Evolutionary conservation across 2,329 filamentous ascomycete species (phyloP).

Genomic region (Sordariomycetes sp.): DNA sequence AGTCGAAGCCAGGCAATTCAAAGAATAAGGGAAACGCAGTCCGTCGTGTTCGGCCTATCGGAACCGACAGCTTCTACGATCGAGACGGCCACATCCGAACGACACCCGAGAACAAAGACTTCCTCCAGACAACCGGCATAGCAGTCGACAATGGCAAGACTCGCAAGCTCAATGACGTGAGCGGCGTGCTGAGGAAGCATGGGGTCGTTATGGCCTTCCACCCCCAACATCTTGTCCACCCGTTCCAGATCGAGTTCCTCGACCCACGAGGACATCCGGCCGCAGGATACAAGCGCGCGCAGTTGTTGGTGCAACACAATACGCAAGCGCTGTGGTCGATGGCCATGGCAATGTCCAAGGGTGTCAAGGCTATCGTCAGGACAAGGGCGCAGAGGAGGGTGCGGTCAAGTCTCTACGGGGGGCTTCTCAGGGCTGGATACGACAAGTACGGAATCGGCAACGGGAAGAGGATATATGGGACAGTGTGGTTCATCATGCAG

Average conservation of each 20-base stretch:
- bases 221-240: conserved; percentile 19
- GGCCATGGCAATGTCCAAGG: conserved; percentile 7
- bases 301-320: conserved; percentile 15
- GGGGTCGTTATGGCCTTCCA: conserved; percentile 15
- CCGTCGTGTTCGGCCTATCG: not conserved
- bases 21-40: too few species aligned
- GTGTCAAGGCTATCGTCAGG: conserved; percentile 14
- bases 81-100: conserved; percentile 15
- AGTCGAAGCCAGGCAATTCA: too few species aligned
- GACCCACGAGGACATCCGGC: conserved; percentile 21
- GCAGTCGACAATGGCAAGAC: conserved; percentile 13
- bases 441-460: conserved; percentile 4
- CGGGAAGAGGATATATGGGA: conserved; percentile 12
- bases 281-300: too few species aligned
- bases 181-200: conserved; percentile 7
- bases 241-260: conserved; percentile 21
- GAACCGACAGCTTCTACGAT: conserved; percentile 9
- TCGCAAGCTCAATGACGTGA: conserved; percentile 5
- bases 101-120: conserved; percentile 16
- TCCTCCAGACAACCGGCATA: conserved; percentile 15
- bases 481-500: conserved; percentile 13
- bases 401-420: conserved; percentile 14
- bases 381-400: conserved; percentile 14
- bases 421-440: conserved; percentile 17
- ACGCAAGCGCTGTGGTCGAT: conserved; percentile 24